These are phyloP conservation scores for Hyaloscypha finlandica DNA, from an alignment of 495 filamentous ascomycete species.

Conservation along the genomic window DNA sequence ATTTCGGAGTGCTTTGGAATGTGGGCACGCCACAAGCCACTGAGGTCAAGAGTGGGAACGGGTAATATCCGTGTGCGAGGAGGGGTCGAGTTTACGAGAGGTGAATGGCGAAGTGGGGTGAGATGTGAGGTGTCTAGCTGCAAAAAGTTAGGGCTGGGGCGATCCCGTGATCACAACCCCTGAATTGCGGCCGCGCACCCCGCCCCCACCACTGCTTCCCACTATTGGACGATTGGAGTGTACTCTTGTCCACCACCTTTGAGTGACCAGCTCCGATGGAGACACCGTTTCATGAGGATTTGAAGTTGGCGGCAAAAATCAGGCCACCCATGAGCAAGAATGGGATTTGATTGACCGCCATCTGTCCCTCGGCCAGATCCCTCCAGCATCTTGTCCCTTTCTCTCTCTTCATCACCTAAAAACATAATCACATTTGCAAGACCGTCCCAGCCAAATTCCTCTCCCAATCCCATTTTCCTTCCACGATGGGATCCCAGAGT, in stretches of 20 bases:
- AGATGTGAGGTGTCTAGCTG: background rate
- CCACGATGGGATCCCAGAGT: background rate
- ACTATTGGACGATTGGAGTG: background rate
- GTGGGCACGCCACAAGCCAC: background rate
- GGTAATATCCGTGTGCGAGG: background rate
- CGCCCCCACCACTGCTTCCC: background rate
- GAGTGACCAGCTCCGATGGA: background rate
- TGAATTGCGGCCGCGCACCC: background rate
- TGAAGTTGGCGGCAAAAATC: too few relatives aligned
- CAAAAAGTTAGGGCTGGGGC: background rate
- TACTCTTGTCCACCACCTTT: background rate
- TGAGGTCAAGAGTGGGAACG: slow-evolving; percentile 9
- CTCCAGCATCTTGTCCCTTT: too few relatives aligned
- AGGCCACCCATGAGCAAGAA: too few relatives aligned
- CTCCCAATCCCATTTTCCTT: background rate
- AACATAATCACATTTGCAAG: too few relatives aligned
- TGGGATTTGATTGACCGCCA: too few relatives aligned
- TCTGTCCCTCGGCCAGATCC: too few relatives aligned
- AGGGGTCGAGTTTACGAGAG: background rate
- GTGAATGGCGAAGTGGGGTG: background rate
- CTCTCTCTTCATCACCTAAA: too few relatives aligned
- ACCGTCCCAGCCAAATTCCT: too few relatives aligned
- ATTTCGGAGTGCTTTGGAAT: background rate
- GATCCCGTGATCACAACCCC: background rate
- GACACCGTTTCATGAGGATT: too few relatives aligned